Evolutionary conservation across 192 early-diverging fungal genomes (phyloP), one percentile per base, ranked within the genome.

Genomic region (Backusella luteola): DNA sequence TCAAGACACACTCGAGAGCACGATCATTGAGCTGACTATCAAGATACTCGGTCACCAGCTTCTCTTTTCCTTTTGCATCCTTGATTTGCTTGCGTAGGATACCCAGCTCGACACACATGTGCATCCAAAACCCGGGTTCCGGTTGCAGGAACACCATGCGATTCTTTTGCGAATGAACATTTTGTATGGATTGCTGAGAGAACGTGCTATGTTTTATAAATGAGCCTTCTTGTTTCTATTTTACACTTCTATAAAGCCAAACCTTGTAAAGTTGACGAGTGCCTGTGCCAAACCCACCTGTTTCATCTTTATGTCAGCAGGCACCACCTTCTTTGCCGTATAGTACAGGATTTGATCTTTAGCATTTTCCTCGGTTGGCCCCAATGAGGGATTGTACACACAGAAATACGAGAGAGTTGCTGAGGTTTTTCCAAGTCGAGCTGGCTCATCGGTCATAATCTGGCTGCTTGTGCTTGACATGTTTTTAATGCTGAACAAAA

Each of bases 341-440:
- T 93, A 94, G 68, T 89, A 94, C 4, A 94, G 79, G 21, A 94
- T 81, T 79, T 94, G 93, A 66, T 94, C 91, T 81, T 90, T 88
- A 7, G 90, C 85, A n/a, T 82, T 90, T 73, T 93, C 92, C 75
- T 93, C 93, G 0, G 83, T 83, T 56, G 84, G 82, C 0, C 92
- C 90, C 56, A 93, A 83, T 42, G 84, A 85, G 11, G 93, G 91
- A 73, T 92, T 93, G 76, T 91, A 94, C 15, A 94, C 84, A 53
- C 91, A 89, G 80, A 94, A 94, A 77, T 92, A 91, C 17, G 89
- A 85, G 8, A 94, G 78, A 4, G 80, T 83, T 6, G 89, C 82
- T 44, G 87, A 82, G 0, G 85, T 86, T 34, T 70, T 74, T 21
- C 82, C 82, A 41, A 83, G 46, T 12, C 42, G 53, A 11, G 59